These are phyloP conservation scores for Cyclotella distinguenda DNA, from an alignment of 108 stramenopile genomes.

Conservation along the genomic window DNA sequence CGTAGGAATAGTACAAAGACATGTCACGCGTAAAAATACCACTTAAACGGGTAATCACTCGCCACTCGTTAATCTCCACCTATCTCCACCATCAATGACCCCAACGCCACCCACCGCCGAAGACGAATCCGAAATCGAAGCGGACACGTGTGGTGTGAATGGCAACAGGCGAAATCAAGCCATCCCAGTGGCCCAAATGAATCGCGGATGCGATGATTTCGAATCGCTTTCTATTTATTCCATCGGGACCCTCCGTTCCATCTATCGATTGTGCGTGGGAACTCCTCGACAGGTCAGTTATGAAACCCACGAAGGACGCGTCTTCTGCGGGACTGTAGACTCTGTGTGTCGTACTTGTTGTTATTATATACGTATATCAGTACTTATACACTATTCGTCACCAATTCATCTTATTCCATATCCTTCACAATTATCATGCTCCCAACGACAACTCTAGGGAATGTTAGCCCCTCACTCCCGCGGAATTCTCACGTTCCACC, in stretches of 20 bases:
- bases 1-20: too few species aligned
- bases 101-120: too few species aligned
- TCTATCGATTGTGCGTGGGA: slow-evolving; percentile 86
- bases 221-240: slow-evolving; percentile 27
- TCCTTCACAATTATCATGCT: neutral
- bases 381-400: neutral
- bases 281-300: slow-evolving; percentile 77
- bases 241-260: slow-evolving; percentile 70
- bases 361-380: neutral
- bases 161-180: neutral
- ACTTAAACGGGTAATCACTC: too few species aligned
- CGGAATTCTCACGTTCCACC: slow-evolving; percentile 61
- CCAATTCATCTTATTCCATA: neutral
- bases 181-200: too few species aligned
- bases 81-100: too few species aligned
- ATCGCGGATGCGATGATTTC: neutral
- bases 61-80: too few species aligned
- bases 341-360: neutral
- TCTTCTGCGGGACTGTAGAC: neutral
- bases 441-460: slow-evolving; percentile 25
- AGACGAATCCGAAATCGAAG: too few species aligned
- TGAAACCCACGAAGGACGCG: too few species aligned
- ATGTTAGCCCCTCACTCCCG: slow-evolving; percentile 77
- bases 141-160: too few species aligned
- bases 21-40: too few species aligned